Evolutionary conservation across 768 basidiomycete genomes (phyloP), one percentile per base, ranked within the genome.

Genomic region (Phylloporus arenicola): DNA sequence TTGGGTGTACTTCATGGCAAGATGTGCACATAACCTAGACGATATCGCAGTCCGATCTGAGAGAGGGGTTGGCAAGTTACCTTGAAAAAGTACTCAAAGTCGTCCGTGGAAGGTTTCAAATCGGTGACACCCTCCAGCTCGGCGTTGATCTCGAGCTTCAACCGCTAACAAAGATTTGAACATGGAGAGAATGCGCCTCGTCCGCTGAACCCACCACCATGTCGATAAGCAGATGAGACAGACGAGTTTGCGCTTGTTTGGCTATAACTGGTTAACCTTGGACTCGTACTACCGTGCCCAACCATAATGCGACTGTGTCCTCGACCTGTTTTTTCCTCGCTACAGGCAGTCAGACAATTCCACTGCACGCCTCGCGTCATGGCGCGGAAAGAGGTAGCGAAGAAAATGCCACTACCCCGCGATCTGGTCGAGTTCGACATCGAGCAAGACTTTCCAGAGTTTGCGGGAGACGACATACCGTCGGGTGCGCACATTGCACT

Each of bases 81-180:
- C 73, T 84, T 65, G 72, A 92, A 92, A 73, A 86, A 84, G 64
- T 80, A 92, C 50, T 90, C 85, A 57, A 86, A 92, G 55, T 83
- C 77, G 27, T 82, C 75, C 4, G 73, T 67, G n/a, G 77, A 75
- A 27, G 89, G 89, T 44, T 70, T 69, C 25, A 92, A 70, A 57
- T 80, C 72, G 9, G 87, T 86, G 52, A 91, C 81, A 56, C 86
- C 84, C 64, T 92, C 87, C 39, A 92, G 75, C 3, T 87, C 85
- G 11, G 89, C 90, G 68, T 83, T 82, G 65, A 88, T 86, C 41
- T 81, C 84, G 27, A 88, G 71, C 53, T 74, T 71, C 13, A 88
- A 73, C 50, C 71, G 76, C 84, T 85, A 41, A 24, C 17, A 31
- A 47, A 33, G 13, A 31, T 14, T 43, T 47, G 31, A 53, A 43